Evolutionary conservation across 495 filamentous ascomycete species (phyloP).

Genomic region (Hypoxylon perforatum): DNA sequence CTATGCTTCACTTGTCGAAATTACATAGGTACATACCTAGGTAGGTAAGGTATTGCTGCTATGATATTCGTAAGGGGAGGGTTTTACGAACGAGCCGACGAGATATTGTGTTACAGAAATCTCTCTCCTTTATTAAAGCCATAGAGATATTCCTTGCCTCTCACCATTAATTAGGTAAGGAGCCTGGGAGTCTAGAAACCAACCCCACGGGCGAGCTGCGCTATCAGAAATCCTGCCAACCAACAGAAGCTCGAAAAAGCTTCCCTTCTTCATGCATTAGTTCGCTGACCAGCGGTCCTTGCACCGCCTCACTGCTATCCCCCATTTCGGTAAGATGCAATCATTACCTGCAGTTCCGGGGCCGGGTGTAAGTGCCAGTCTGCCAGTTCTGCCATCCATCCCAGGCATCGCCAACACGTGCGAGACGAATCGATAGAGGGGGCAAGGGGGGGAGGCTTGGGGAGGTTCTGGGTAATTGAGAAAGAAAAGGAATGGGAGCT

Average conservation of each 20-base stretch:
- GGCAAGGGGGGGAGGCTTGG: background rate
- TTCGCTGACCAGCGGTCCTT: conserved; percentile 28
- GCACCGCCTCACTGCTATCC: conserved; percentile 38
- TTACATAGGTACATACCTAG: background rate
- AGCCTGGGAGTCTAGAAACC: conserved; percentile 5
- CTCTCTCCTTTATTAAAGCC: no score
- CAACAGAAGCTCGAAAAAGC: conserved; percentile 13
- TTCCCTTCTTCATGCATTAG: conserved; percentile 24
- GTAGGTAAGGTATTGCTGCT: background rate
- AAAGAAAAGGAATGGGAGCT: conserved; percentile 19
- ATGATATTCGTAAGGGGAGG: no score
- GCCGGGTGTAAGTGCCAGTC: no score
- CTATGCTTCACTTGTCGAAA: background rate
- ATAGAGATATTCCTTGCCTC: no score
- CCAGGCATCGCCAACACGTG: conserved; percentile 36
- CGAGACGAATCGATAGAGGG: conserved; percentile 24
- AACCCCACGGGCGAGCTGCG: conserved; percentile 5
- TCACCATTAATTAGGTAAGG: background rate
- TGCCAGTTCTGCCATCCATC: conserved; percentile 34
- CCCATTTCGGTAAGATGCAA: conserved; percentile 36
- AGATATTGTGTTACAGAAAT: no score
- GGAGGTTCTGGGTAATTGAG: background rate
- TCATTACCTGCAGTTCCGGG: conserved; percentile 40
- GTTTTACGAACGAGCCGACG: no score
- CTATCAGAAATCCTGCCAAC: conserved; percentile 16